Base-by-base conservation (phyloP, 345 rosid genomes). In the Lagerstroemia speciosa region DNA sequence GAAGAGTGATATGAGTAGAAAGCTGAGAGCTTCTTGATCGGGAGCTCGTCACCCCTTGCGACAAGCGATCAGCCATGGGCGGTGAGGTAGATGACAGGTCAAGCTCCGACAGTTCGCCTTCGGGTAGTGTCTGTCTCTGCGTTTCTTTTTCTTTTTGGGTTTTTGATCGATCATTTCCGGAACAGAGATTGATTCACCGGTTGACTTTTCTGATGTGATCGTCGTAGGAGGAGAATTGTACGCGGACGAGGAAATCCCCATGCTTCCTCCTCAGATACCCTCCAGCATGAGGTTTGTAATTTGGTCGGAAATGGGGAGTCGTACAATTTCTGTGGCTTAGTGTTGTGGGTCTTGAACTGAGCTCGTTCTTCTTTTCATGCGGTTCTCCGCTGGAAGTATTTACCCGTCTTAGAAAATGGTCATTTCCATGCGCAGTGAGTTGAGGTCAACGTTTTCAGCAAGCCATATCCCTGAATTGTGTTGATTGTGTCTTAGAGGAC, bases 61-160 rank as follows among this genome's bases (percentile, higher is more conserved):
- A 26, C 69, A 53, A 30, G 7, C 48, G 24, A 50, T 45, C 69
- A 24, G 29, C 20, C 50, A 69, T 69, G 72, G 72, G 72, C 43
- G 72, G 72, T 11, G 72, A 43, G 22, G 65, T 8, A 45, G 72
- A 37, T 17, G 55, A 41, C 22, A 7, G 52, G 17, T 30, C 61
- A 43, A 34, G 46, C 72, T 69, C 72, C 37, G 50, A 48, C 15
- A 32, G 41, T 57, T 67, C 43, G 17, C 29, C 17, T 15, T 58
- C 72, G 40, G 65, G 65, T 69, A 26, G 7, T 29, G 6, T 33
- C 50, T 8, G 27, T 53, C 64, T 68, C 64, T 1, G 16, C 64
- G 15, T n/a, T 5, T 46, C 3, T 58, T 6, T 1, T n/a, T 67
- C 5, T 12, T 27, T 32, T 26, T 26, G 9, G 20, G 10, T 24